Evolutionary conservation across 306 rosid genomes (phyloP), one percentile per base, ranked within the genome.

Genomic region (Acacia melanoxylon): DNA sequence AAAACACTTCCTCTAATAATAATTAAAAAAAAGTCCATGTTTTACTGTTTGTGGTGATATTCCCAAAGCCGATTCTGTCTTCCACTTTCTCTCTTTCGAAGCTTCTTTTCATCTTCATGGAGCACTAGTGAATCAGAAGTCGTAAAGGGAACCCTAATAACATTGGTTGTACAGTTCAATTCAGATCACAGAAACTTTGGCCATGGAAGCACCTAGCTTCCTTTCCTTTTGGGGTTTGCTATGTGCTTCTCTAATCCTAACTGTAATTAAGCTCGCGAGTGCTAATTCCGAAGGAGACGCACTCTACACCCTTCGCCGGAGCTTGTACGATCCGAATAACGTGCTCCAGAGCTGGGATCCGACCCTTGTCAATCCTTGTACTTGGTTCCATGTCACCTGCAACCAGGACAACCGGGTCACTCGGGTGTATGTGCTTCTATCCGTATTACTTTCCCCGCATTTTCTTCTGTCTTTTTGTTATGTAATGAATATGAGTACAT

Each of bases 301-400:
- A 24, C 94, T 95, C 15, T 90, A 88, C 76, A 87, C 95, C 42
- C 90, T 95, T 20, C 88, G 93, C 25, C 87, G 90, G 72, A 93
- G 97, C 89, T 84, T 95, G 7, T 85, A 90, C 37, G 98, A 95
- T 91, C 97, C 97, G 0, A 92, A 87, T 80, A 90, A 90, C 84
- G 92, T 91, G 4, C 97, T 95, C 51, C 97, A 93, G 84, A 95
- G 98, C 84, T 95, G 98, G 98, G 98, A 93, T 89, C 94, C 98
- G 22, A 95, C 95, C 17, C 97, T 93, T 40, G 98, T 95, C 10
- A 91, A 93, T 54, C 98, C 98, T 31, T 95, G 98, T 79, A 95
- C 98, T 56, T 95, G 98, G 98, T 95, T 93, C 85, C 98, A 95
- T 72, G 89, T 95, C 84, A 93, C 98, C 83, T 95, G 98, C 82